Conservation (phyloP, 1,139 yeast species). For the Meyerozyma guilliermondii region DNA sequence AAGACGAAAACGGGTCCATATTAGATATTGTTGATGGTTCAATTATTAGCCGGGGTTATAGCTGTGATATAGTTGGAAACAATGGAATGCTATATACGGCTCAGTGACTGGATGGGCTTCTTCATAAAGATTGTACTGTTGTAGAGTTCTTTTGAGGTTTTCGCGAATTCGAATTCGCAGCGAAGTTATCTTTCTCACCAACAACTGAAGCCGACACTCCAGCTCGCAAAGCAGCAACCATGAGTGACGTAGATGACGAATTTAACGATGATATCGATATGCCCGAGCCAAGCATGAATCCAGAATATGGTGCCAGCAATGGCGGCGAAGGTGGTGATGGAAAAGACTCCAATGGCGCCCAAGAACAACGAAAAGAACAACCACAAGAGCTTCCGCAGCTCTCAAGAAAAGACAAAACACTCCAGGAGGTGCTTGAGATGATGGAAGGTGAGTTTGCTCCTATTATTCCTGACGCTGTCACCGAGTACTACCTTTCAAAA, state of each 20-base stretch:
- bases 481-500: conserved; percentile 84
- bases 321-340: conserved; percentile 2
- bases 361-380: background rate
- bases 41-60: background rate
- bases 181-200: background rate
- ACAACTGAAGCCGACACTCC: background rate
- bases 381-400: conserved; percentile 62
- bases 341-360: conserved; percentile 1
- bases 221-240: background rate
- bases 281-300: background rate
- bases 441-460: conserved; percentile 92
- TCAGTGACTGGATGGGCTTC: background rate
- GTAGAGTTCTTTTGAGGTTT: background rate
- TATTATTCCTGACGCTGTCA: conserved; percentile 96
- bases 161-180: background rate
- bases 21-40: background rate
- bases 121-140: background rate
- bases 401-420: conserved; percentile 78
- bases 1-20: conserved; percentile 24
- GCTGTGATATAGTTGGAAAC: background rate
- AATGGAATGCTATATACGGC: background rate
- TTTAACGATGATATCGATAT: conserved; percentile 1
- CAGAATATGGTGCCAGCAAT: background rate
- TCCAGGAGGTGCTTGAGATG: conserved; percentile 77
- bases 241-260: conserved; percentile 1